phyloP scores from a whole-genome alignment of 805 yeast genomes.

The Nakazawaea laoshanensis region DNA sequence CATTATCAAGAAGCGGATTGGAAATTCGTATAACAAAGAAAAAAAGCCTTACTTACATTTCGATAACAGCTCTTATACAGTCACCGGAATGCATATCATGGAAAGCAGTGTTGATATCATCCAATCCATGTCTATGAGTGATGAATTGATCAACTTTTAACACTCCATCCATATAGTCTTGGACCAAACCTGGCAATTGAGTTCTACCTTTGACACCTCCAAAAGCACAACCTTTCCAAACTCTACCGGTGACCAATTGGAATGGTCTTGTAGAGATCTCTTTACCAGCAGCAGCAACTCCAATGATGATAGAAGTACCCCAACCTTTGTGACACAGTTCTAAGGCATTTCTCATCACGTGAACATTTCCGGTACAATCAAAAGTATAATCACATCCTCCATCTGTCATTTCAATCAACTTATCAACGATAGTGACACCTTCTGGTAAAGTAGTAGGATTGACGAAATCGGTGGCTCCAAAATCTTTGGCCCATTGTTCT shows the following conservation, averaged over 20 bases:
- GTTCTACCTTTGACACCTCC: conserved; percentile 98
- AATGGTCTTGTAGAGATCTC: conserved; percentile 97
- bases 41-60: conserved; percentile 27
- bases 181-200: conserved; percentile 85
- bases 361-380: conserved; percentile 95
- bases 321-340: conserved; percentile 99
- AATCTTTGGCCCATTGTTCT: conserved; percentile 75
- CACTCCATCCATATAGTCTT: conserved; percentile 72
- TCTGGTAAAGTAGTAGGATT: conserved; percentile 74
- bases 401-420: conserved; percentile 82
- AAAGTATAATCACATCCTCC: conserved; percentile 96
- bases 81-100: conserved; percentile 92
- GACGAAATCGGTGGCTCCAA: conserved; percentile 93
- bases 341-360: conserved; percentile 92
- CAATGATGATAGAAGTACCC: conserved; percentile 93
- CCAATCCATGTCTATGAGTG: conserved; percentile 79
- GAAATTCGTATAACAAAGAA: too few species aligned
- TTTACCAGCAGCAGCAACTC: conserved; percentile 98
- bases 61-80: conserved; percentile 87
- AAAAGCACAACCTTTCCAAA: conserved; percentile 98
- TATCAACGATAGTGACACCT: conserved; percentile 71
- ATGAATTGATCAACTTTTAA: conserved; percentile 92
- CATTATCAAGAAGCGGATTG: conserved; percentile 11
- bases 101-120: conserved; percentile 79
- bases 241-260: conserved; percentile 98